Percentiles rank a stretch among this genome's conserved stretches.
Conservation (phyloP, 169 alveolate genomes). For the Babesia bigemina region DNA sequence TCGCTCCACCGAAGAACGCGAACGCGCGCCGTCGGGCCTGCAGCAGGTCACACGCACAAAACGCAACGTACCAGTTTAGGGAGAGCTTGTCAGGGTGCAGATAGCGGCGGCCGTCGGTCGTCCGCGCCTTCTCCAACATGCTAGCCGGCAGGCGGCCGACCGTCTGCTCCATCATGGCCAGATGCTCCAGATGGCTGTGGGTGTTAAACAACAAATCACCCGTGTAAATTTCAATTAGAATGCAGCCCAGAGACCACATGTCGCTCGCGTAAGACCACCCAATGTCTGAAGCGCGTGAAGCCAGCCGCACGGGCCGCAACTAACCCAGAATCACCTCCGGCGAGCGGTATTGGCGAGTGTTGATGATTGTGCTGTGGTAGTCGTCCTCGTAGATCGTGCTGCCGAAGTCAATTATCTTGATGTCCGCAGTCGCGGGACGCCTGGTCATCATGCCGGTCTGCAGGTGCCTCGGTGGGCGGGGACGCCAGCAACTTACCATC, state of each 20-base stretch:
- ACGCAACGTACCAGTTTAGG: slow-evolving; percentile 72
- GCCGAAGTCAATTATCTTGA: slow-evolving; percentile 97
- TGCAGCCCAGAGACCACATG: slow-evolving; percentile 96
- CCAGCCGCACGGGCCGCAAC: slow-evolving; percentile 49
- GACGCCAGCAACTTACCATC: slow-evolving; percentile 27
- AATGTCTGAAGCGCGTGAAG: slow-evolving; percentile 61
- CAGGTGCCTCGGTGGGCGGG: neutral
- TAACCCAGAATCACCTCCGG: slow-evolving; percentile 95
- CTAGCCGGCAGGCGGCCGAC: slow-evolving; percentile 72
- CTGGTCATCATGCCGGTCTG: slow-evolving; percentile 70
- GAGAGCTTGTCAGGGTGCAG: slow-evolving; percentile 50
- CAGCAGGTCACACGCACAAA: neutral
- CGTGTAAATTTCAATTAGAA: slow-evolving; percentile 91
- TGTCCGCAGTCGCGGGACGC: slow-evolving; percentile 85
- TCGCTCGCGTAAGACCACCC: slow-evolving; percentile 94
- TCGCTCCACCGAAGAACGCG: slow-evolving; percentile 72
- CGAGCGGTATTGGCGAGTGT: slow-evolving; percentile 97
- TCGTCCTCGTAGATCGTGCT: slow-evolving; percentile 96
- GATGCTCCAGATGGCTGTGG: slow-evolving; percentile 93
- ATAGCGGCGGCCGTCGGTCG: slow-evolving; percentile 71
- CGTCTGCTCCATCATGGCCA: slow-evolving; percentile 89
- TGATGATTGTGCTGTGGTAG: slow-evolving; percentile 94
- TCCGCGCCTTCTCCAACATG: slow-evolving; percentile 68
- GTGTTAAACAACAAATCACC: slow-evolving; percentile 92
- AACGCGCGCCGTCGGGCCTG: slow-evolving; percentile 81